Conservation (phyloP, 2,329 filamentous ascomycete genomes). For the Diaporthe velutina region DNA sequence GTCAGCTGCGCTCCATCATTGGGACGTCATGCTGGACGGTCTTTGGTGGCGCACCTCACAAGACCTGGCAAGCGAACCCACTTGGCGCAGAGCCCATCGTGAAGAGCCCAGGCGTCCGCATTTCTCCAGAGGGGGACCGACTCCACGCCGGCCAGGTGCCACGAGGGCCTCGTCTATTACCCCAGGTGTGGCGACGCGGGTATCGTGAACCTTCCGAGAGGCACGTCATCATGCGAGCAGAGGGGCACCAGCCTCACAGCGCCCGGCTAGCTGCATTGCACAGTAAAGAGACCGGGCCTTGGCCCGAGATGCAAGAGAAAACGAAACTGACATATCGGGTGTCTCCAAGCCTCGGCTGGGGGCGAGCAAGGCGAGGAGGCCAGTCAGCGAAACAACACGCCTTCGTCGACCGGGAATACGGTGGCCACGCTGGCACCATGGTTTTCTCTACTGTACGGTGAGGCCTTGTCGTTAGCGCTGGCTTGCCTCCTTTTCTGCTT, state of each 20-base stretch:
- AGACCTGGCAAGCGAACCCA: slow-evolving; percentile 21
- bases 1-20: slow-evolving; percentile 29
- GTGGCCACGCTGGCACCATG: neutral
- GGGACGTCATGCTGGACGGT: slow-evolving; percentile 24
- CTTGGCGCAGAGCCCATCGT: slow-evolving; percentile 10
- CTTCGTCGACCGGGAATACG: neutral
- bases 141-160: slow-evolving; percentile 3
- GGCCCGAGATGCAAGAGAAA: neutral
- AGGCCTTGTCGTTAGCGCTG: neutral
- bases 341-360: neutral
- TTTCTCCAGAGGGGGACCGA: neutral
- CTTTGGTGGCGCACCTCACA: slow-evolving; percentile 1
- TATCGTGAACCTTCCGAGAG: slow-evolving; percentile 2
- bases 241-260: slow-evolving; percentile 16
- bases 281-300: neutral
- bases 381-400: neutral
- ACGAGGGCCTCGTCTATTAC: slow-evolving; percentile 8
- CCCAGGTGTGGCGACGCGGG: slow-evolving; percentile 24
- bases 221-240: slow-evolving; percentile 29
- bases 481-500: slow-evolving; percentile 5
- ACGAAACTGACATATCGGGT: slow-evolving; percentile 2
- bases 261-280: slow-evolving; percentile 14
- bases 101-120: neutral
- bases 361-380: neutral
- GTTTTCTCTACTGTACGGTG: neutral